Base-by-base conservation (phyloP, 2,329 filamentous ascomycete genomes). In the Monosporascus cannonballus region DNA sequence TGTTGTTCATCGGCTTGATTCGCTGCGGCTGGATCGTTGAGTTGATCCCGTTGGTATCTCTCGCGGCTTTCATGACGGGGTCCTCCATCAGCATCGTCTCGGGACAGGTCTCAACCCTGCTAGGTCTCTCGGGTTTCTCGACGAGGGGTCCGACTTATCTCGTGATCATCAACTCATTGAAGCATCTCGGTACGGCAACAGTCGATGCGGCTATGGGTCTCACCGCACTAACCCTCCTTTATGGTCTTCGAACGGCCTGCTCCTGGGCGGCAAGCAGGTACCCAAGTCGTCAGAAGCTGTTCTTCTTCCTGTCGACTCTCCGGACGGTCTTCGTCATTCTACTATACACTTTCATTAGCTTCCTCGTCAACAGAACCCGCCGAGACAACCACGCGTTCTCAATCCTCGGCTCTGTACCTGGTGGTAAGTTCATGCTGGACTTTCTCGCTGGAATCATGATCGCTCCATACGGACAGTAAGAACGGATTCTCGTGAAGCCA, bases 51-150 rank as follows among this genome's bases (percentile, higher is more conserved):
- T 82, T 96, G 52, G 86, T 90, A 1, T 89, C 92, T 0, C 89
- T 97, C 51, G 92, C 89, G 0, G 91, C 94, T 3, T 97, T 96
- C 75, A 96, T 97, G 89, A 97, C 94, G 0, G 93, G 93, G 2
- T 96, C 93, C 5, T 91, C 93, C 51, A 80, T 99, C 69, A 96
- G 83, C 63, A 97, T 99, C 65, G 85, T 83, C 17, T 80, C 84
- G 24, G 92, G 94, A 36, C 94, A 99, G 69, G 78, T 96, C 5
- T 87, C 89, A 1, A 79, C 80, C 2, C 73, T 97, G 69, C 81
- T 99, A 73, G 94, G 94, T 6, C 85, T 96, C 64, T 78, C 77
- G 1, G 80, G 81, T 22, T 84, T 94, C 69, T 83, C 85, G 57
- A 95, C 84, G 15, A 80, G 90, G 60, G 91, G 81, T 17, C 71